A percentile compares a stretch with the other conserved stretches of the same genome.
phyloP scores from a whole-genome alignment of 2,329 filamentous ascomycete genomes.

The Alternaria viburni region DNA sequence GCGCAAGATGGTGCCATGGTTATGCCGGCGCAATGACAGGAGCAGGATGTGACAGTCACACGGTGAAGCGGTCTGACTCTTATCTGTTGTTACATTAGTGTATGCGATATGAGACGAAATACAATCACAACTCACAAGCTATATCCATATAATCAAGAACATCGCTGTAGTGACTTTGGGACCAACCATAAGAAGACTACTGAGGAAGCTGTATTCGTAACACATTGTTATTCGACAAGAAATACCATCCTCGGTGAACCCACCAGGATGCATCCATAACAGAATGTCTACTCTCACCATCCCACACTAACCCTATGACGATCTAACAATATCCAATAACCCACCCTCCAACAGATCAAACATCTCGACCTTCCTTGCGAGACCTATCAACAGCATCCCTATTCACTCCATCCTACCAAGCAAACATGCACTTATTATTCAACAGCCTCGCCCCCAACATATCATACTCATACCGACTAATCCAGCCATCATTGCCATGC shows the following conservation, averaged over 20 bases:
- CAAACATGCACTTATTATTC: constrained; percentile 56
- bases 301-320: background rate
- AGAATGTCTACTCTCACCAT: background rate
- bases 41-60: background rate
- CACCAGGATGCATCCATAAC: background rate
- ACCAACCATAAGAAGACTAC: no score
- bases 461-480: constrained; percentile 86
- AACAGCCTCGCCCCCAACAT: constrained; percentile 79
- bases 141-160: background rate
- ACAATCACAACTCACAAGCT: background rate
- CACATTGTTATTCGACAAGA: background rate
- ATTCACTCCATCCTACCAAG: constrained; percentile 36
- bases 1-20: background rate
- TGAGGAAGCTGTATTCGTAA: background rate
- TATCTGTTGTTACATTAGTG: background rate
- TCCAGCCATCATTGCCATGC: constrained; percentile 91
- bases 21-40: background rate
- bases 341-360: background rate
- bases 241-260: background rate
- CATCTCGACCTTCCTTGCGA: background rate
- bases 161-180: background rate
- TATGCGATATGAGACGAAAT: background rate
- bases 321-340: background rate
- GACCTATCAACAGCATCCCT: background rate
- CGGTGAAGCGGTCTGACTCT: background rate